These are phyloP conservation scores for Lodderomyces parapsilosis DNA, from an alignment of 1,139 yeast genomes.

Conservation along the genomic window DNA sequence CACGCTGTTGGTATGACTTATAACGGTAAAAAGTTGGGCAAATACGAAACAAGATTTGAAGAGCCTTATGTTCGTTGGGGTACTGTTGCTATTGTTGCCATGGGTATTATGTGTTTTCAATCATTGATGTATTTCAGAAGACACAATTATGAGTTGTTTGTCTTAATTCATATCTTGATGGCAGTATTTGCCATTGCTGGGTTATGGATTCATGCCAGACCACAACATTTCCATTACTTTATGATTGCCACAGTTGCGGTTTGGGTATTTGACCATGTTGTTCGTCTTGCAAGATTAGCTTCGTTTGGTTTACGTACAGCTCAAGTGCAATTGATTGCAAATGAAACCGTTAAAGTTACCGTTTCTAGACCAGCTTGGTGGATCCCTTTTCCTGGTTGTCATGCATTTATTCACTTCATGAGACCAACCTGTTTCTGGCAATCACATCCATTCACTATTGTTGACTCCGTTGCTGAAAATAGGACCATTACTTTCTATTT, in stretches of 20 bases:
- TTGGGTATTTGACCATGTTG: conserved; percentile 62
- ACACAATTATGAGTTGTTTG: conserved; percentile 61
- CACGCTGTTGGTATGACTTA: conserved; percentile 53
- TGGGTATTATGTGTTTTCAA: conserved; percentile 40
- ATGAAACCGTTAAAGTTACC: conserved; percentile 43
- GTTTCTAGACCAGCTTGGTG: conserved; percentile 36
- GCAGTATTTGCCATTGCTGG: conserved; percentile 58
- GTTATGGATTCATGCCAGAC: conserved; percentile 56
- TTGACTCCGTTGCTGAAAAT: conserved; percentile 30
- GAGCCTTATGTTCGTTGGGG: conserved; percentile 55
- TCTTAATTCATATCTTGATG: conserved; percentile 55
- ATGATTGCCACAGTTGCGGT: conserved; percentile 55
- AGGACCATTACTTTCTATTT: conserved; percentile 34
- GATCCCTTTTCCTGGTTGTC: conserved; percentile 41
- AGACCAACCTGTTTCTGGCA: conserved; percentile 51
- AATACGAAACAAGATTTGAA: conserved; percentile 35
- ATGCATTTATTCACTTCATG: conserved; percentile 40
- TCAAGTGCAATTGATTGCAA: conserved; percentile 44
- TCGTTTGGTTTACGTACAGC: conserved; percentile 53
- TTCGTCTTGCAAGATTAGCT: conserved; percentile 49
- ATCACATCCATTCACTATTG: conserved; percentile 57
- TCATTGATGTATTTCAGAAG: conserved; percentile 56
- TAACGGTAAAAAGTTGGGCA: conserved; percentile 34
- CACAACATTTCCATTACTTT: conserved; percentile 45
- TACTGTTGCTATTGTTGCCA: conserved; percentile 41